Evolutionary conservation across 148 eudicot species (phyloP), one percentile per base, ranked within the genome.

Genomic region (Gaultheria prostrata): DNA sequence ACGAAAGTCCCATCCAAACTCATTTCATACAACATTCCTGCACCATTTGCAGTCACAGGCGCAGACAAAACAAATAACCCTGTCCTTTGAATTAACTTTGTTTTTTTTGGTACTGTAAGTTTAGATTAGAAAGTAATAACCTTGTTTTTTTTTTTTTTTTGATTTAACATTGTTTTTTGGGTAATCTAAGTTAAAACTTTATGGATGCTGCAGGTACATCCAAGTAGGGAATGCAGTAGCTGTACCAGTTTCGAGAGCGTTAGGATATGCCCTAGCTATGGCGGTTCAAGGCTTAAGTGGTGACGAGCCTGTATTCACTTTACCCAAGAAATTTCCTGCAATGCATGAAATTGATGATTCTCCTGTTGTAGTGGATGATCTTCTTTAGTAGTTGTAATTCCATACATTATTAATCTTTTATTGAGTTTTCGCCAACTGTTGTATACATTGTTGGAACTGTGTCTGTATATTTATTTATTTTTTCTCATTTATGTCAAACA

Each of bases 211-310:
- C 24, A 93, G 94, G 84, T 95, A 95, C 77, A 94, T 89, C 3
- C 98, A 95, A 87, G 96, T 94, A 0, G 98, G 97, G 0, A 95
- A 95, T 88, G 98, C 96, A 0, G 98, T 95, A 3, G 98, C 98
- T 3, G 93, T 94, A 1, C 96, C 98, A 0, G 98, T 94, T 10
- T 94, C 98, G 4, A 88, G 98, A 7, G 96, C 98, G 1, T 76
- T 95, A 24, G 98, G 98, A 0, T 92, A 86, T 51, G 85, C 90
- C 0, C 56, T 94, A 10, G 96, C 90, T 0, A 56, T 89, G 85
- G 89, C 98, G 11, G 82, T 69, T 51, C 85, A 80, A 39, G 92
- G 94, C 14, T 33, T 65, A 17, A 76, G 86, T 4, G 76, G 78
- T 28, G 84, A 87, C 5, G 90, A 78, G 20, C 92, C 93, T 0